Conservation (phyloP, 169 alveolate species). For the Eimeria maxima region DNA sequence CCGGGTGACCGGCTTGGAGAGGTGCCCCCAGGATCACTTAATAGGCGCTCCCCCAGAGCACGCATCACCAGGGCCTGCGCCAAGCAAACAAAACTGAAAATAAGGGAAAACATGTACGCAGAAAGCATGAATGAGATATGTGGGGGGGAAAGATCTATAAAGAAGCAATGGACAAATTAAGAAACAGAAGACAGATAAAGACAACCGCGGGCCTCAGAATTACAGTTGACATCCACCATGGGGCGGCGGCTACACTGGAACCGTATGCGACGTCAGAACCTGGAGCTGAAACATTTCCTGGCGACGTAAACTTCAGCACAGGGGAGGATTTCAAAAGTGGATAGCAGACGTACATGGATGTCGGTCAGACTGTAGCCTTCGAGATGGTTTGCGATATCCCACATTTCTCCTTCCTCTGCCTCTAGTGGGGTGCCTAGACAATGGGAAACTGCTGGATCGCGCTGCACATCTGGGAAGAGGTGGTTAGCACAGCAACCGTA, state of each 20-base stretch:
- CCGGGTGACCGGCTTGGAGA: background rate
- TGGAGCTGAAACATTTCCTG: background rate
- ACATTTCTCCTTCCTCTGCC: constrained; percentile 6
- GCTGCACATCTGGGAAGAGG: background rate
- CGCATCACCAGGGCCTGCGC: constrained; percentile 57
- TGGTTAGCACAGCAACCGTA: background rate
- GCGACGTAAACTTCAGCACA: background rate
- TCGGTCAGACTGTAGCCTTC: constrained; percentile 74
- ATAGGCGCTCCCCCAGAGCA: constrained; percentile 58
- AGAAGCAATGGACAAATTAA: background rate
- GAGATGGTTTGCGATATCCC: constrained; percentile 64
- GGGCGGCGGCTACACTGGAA: background rate
- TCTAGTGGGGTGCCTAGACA: background rate
- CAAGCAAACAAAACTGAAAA: background rate
- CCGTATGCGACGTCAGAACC: background rate
- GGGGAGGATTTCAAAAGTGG: background rate
- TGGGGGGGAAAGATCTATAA: background rate
- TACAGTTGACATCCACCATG: background rate
- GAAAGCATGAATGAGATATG: background rate
- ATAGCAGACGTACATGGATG: constrained; percentile 26
- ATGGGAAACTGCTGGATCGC: background rate
- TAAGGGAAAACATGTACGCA: background rate
- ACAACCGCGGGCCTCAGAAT: background rate
- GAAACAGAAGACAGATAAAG: background rate
- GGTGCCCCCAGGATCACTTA: background rate